Percentiles rank a stretch among this genome's conserved stretches.
Conservation (phyloP, 2,329 filamentous ascomycete genomes). For the Aureobasidium sp. region DNA sequence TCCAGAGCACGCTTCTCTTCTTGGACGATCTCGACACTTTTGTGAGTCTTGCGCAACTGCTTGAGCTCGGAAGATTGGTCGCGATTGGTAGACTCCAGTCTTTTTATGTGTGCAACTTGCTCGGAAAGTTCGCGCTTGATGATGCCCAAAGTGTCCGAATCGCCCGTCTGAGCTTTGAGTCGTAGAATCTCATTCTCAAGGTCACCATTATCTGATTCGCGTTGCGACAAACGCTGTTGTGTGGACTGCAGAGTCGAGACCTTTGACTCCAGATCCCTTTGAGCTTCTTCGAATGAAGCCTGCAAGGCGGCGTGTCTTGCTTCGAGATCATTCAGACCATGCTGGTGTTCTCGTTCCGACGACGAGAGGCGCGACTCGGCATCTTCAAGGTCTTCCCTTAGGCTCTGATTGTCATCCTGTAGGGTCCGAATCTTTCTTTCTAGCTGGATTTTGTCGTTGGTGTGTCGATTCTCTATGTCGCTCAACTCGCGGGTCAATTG, state of each 20-base stretch:
- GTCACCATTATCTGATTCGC: slow-evolving; percentile 62
- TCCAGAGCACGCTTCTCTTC: slow-evolving; percentile 87
- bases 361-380: slow-evolving; percentile 66
- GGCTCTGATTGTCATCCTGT: slow-evolving; percentile 63
- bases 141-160: slow-evolving; percentile 75
- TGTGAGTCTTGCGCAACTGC: slow-evolving; percentile 71
- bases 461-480: slow-evolving; percentile 46
- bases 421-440: slow-evolving; percentile 50
- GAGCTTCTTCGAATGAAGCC: slow-evolving; percentile 50
- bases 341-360: slow-evolving; percentile 58
- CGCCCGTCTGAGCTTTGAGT: slow-evolving; percentile 78
- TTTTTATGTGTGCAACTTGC: slow-evolving; percentile 85
- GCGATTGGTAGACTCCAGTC: slow-evolving; percentile 70
- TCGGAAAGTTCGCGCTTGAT: slow-evolving; percentile 85
- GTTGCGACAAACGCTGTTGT: slow-evolving; percentile 61
- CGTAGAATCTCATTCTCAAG: slow-evolving; percentile 78
- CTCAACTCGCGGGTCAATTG: slow-evolving; percentile 48
- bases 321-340: slow-evolving; percentile 54
- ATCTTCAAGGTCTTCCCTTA: slow-evolving; percentile 80
- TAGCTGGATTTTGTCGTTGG: slow-evolving; percentile 49
- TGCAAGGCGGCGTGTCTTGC: slow-evolving; percentile 51
- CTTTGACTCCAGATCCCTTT: slow-evolving; percentile 51
- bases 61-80: slow-evolving; percentile 75
- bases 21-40: slow-evolving; percentile 87
- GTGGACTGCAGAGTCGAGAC: slow-evolving; percentile 52